Evolutionary conservation across 179 eudicot species (phyloP), one percentile per base, ranked within the genome.

Genomic region (Heliamphora pulchella): DNA sequence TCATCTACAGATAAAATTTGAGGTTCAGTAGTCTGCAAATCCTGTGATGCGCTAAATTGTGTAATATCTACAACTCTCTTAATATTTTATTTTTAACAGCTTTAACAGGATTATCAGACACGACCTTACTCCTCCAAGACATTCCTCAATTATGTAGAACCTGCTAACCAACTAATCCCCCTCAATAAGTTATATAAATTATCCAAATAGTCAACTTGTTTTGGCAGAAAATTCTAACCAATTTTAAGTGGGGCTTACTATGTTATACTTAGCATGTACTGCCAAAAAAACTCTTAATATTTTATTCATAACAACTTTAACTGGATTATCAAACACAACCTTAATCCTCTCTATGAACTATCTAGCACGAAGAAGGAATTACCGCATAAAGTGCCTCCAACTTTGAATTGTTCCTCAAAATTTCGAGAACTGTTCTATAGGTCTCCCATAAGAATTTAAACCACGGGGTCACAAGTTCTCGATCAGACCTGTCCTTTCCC

Each of bases 381-480:
- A 92, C 98, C 81, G 97, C 98, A 87, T 91, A 94, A 39, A 94
- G 91, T 44, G 77, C 87, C 86, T 91, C 96, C 89, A 94, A 77
- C 67, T 90, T 93, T 18, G 98, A 93, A 88, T 94, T 94, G 87
- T 94, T 94, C 78, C 97, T 88, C 62, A 94, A 78, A 15, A 94
- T 89, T 72, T 94, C 98, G 31, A 93, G 86, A 68, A 94, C 96
- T 1, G 94, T 93, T 85, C 98, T 86, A 84, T 94, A 94, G 0
- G 90, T 88, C 83, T 88, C 89, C 91, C 97, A 94, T 84, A 91
- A 81, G 67, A 93, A 94, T 78, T 93, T 94, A 77, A 94, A 93
- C 94, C 98, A 94, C 1, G 98, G 98, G 6, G 98, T 94, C 50
- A 94, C 97, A 81, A 93, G 93, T 80, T 94, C 97, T 20, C 97